A percentile compares a stretch with the other conserved stretches of the same genome.
Conservation (phyloP, 2,329 filamentous ascomycete genomes). For the Cercospora beticola region DNA sequence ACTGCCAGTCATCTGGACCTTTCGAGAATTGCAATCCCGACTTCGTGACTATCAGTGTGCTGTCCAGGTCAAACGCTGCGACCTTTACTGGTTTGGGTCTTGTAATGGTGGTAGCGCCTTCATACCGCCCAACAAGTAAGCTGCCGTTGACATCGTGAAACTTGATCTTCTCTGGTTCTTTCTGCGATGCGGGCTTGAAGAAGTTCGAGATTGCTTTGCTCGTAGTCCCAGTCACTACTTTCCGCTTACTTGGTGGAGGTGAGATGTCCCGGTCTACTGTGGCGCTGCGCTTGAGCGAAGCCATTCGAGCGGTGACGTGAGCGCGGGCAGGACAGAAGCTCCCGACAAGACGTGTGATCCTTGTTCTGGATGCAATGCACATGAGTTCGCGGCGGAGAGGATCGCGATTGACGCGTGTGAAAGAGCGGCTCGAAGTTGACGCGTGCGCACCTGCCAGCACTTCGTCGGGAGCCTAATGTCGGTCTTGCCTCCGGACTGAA, state of each 20-base stretch:
- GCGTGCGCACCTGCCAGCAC: background rate
- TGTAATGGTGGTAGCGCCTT: conserved; percentile 30
- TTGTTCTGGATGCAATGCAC: background rate
- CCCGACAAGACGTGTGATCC: background rate
- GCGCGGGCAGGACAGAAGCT: background rate
- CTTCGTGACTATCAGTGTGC: conserved; percentile 75
- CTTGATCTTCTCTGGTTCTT: conserved; percentile 69
- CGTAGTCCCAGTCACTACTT: conserved; percentile 55
- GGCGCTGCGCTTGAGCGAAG: conserved; percentile 39
- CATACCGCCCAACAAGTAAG: conserved; percentile 73
- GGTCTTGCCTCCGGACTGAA: background rate
- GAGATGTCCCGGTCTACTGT: conserved; percentile 51
- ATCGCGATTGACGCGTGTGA: background rate
- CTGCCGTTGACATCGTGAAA: conserved; percentile 70
- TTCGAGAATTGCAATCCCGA: conserved; percentile 78
- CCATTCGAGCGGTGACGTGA: conserved; percentile 6
- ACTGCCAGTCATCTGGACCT: conserved; percentile 81
- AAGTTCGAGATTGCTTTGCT: conserved; percentile 74
- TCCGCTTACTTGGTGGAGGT: conserved; percentile 58
- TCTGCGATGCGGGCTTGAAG: conserved; percentile 84
- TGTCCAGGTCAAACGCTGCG: conserved; percentile 77
- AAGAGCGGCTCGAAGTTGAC: background rate
- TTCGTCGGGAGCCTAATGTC: background rate
- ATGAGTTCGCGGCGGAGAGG: background rate
- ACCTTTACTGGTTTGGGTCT: conserved; percentile 55